phyloP scores from a whole-genome alignment of 2,329 filamentous ascomycete genomes.

The Aotearoamyces nothofagi region DNA sequence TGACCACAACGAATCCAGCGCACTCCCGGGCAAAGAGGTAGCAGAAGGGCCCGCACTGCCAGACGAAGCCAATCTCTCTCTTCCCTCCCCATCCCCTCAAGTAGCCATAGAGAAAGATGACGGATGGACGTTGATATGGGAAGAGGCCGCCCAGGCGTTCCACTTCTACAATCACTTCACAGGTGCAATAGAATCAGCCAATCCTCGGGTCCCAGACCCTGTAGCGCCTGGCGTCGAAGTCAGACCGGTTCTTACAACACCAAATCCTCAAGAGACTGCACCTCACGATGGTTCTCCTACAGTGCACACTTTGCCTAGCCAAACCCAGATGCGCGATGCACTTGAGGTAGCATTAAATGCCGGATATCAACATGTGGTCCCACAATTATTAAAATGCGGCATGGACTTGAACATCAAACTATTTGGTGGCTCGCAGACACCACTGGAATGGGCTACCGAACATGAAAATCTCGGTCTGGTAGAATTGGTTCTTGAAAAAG shows the following conservation, averaged over 20 bases:
- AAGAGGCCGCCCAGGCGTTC: slow-evolving; percentile 47
- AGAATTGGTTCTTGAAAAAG: slow-evolving; percentile 7
- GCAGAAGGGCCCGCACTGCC: slow-evolving; percentile 18
- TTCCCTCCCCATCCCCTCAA: slow-evolving; percentile 24
- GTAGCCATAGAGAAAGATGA: slow-evolving; percentile 34
- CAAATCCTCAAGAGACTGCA: too few relatives aligned
- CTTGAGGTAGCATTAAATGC: slow-evolving; percentile 5
- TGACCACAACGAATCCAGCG: background rate
- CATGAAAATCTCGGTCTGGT: slow-evolving; percentile 7
- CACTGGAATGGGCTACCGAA: slow-evolving; percentile 8
- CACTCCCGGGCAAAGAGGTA: background rate
- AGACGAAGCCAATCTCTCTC: too few relatives aligned
- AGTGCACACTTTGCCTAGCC: slow-evolving; percentile 1
- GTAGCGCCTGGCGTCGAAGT: too few relatives aligned
- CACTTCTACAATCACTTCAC: slow-evolving; percentile 75
- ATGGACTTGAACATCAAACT: slow-evolving; percentile 5
- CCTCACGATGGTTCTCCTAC: background rate
- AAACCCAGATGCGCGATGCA: slow-evolving; percentile 4
- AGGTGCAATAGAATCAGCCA: slow-evolving; percentile 61
- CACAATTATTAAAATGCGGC: slow-evolving; percentile 6
- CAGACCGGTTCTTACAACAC: too few relatives aligned
- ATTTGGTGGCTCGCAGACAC: slow-evolving; percentile 4
- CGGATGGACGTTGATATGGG: slow-evolving; percentile 70
- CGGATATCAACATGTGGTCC: slow-evolving; percentile 6
- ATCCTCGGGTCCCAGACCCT: slow-evolving; percentile 54